Base-by-base conservation (phyloP, 1,284 basidiomycete species). In the Coniophora puteana region DNA sequence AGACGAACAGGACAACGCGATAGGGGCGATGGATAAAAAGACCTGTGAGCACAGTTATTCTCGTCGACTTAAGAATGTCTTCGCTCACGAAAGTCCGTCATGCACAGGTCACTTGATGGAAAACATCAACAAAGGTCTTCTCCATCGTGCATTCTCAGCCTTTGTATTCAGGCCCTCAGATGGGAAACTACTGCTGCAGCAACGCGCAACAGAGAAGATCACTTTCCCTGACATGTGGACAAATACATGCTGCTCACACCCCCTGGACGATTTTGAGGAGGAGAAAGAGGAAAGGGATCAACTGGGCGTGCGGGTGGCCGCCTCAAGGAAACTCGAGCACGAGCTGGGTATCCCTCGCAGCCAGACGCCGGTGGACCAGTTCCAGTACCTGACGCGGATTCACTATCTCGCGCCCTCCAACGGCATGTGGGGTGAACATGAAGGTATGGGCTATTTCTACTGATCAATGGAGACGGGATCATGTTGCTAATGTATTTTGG, bases 161-260 rank as follows among this genome's bases (percentile, higher is more conserved):
- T 99, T 99, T 65, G 78, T 99, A 48, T 99, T 99, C 72, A 77
- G 94, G 36, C 95, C 96, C 1, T 80, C 80, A 7, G 91, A 96
- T 61, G 96, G 95, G 41, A 91, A 89, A 62, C 77, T 99, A n/a
- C 74, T 99, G 14, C 77, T 99, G 27, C 96, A 99, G 65, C 90
- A 93, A 61, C 79, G 96, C 32, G 96, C 96, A 8, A 74, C 82
- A 20, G 94, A 98, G 72, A 99, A 99, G 75, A 99, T 99, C 60
- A 99, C 96, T 3, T 99, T 99, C 72, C 96, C 96, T 2, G 82
- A 91, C 61, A 94, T 98, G 92, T 99, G 96, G 96, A 99, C 96
- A 29, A 99, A 99, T 67, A 99, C 96, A 4, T 99, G 96, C 65
- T 99, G 96, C 71, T 96, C 92, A 23, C 96, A 99, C 59, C 96